phyloP scores from a whole-genome alignment of 306 rosid genomes.

The Pterocarpus macrocarpus region DNA sequence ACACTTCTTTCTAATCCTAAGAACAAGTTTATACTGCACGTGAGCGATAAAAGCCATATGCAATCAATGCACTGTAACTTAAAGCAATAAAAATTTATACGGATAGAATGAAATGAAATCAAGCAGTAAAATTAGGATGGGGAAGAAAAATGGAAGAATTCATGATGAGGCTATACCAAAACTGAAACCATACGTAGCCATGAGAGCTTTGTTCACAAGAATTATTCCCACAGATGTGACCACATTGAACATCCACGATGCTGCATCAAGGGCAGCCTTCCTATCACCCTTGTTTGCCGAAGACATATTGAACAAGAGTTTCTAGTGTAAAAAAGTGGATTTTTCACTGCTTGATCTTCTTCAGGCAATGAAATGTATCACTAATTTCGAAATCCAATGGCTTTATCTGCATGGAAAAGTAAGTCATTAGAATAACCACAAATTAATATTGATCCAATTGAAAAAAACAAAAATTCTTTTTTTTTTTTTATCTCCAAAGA shows the following conservation, averaged over 20 bases:
- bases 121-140: background rate
- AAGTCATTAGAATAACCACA: slow-evolving; percentile 40
- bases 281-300: slow-evolving; percentile 62
- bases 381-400: slow-evolving; percentile 1
- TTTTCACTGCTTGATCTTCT: background rate
- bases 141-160: background rate
- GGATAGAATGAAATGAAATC: background rate
- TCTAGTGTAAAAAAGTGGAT: slow-evolving; percentile 2
- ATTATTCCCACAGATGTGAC: slow-evolving; percentile 85
- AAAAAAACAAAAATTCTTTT: too few species aligned
- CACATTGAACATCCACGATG: slow-evolving; percentile 84
- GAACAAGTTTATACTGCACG: background rate
- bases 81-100: slow-evolving; percentile 12
- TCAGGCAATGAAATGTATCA: slow-evolving; percentile 17
- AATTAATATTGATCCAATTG: background rate
- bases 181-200: slow-evolving; percentile 79
- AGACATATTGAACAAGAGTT: slow-evolving; percentile 53
- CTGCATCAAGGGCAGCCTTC: slow-evolving; percentile 68
- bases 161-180: slow-evolving; percentile 58
- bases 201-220: slow-evolving; percentile 74
- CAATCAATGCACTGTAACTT: slow-evolving; percentile 20
- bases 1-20: slow-evolving; percentile 20
- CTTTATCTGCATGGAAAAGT: slow-evolving; percentile 43
- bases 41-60: slow-evolving; percentile 30
- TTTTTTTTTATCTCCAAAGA: background rate